Percentiles rank a stretch among this genome's conserved stretches.
Conservation (phyloP, 2,329 filamentous ascomycete species). For the Hymenoscyphus albidus region DNA sequence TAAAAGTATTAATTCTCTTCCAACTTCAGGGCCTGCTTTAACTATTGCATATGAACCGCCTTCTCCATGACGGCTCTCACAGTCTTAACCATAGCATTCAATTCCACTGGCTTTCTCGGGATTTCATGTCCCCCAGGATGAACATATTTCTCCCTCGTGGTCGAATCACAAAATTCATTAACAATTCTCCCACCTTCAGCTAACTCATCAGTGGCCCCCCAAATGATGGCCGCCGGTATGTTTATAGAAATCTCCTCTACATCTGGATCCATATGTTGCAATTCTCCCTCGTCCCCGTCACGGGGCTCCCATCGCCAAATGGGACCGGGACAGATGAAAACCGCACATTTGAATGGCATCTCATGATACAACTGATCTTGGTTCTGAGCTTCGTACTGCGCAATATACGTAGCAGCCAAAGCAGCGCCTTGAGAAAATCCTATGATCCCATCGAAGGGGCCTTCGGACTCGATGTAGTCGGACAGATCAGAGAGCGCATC, state of each 20-base stretch:
- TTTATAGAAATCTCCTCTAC: not conserved
- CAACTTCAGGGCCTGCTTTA: too few relatives aligned
- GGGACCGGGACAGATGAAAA: not conserved
- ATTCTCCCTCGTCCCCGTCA: not conserved
- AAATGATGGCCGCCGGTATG: not conserved
- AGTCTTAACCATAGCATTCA: not conserved
- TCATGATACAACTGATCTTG: not conserved
- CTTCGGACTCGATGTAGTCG: conserved; percentile 2
- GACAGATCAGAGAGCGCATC: not conserved
- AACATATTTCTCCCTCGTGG: not conserved
- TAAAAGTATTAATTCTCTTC: too few relatives aligned
- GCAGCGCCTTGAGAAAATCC: conserved; percentile 29
- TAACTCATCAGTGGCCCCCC: not conserved
- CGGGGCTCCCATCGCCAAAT: not conserved
- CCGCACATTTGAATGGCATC: conserved; percentile 5
- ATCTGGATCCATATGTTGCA: not conserved
- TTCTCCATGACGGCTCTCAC: not conserved
- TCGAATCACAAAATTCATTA: not conserved
- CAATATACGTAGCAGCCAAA: conserved; percentile 37
- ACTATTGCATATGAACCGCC: not conserved
- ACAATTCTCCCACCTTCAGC: not conserved
- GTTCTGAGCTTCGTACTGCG: not conserved
- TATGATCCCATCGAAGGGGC: conserved; percentile 14
- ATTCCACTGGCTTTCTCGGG: not conserved
- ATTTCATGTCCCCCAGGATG: conserved; percentile 5